phyloP scores from a whole-genome alignment of 1,284 basidiomycete species.

The Moesziomyces antarcticus region DNA sequence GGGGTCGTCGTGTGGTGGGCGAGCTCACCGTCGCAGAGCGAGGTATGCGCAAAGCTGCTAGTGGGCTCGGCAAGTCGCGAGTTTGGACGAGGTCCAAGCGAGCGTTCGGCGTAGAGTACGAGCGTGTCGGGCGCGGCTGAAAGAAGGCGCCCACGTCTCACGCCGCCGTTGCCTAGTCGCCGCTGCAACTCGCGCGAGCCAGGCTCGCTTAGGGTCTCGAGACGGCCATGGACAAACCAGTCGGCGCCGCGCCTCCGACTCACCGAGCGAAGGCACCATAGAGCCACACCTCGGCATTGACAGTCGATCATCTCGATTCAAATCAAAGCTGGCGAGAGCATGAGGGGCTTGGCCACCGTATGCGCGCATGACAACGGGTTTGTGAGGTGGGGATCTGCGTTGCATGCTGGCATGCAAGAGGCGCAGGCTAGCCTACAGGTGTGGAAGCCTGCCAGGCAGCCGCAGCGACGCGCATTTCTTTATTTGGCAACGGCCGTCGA shows the following conservation, averaged over 20 bases:
- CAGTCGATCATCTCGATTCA: background rate
- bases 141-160: background rate
- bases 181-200: background rate
- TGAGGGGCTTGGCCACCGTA: background rate
- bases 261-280: too few species aligned
- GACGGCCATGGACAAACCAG: too few species aligned
- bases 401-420: background rate
- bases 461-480: background rate
- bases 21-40: background rate
- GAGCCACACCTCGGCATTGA: background rate
- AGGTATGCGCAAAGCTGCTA: background rate
- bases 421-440: too few species aligned
- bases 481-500: background rate
- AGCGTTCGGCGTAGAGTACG: background rate
- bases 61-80: constrained; percentile 2
- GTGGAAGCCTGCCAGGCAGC: too few species aligned
- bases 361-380: background rate
- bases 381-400: background rate
- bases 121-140: background rate
- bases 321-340: background rate
- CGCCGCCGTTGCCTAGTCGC: background rate
- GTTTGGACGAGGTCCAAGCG: background rate
- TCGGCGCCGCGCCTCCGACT: too few species aligned
- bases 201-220: too few species aligned
- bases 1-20: background rate